Evolutionary conservation across 768 basidiomycete species (phyloP).

Genomic region (Lentinula boryana): DNA sequence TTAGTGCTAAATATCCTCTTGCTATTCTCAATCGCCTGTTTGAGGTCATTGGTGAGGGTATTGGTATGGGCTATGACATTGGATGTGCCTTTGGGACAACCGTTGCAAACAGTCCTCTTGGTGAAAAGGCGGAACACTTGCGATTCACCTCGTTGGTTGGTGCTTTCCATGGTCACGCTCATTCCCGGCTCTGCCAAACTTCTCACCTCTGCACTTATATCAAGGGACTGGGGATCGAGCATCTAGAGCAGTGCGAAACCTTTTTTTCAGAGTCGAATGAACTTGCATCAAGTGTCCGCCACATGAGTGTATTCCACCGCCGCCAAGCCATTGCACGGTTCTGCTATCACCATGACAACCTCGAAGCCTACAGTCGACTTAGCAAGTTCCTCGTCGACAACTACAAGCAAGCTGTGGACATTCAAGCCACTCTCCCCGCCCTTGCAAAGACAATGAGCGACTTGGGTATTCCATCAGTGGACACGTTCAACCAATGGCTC

Average conservation of each 20-base stretch:
- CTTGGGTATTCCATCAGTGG: conserved; percentile 3
- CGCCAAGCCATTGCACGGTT: conserved; percentile 3
- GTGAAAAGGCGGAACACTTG: not conserved
- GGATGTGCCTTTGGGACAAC: conserved; percentile 18
- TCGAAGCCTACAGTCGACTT: conserved; percentile 4
- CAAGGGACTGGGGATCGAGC: conserved; percentile 13
- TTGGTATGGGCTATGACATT: conserved; percentile 17
- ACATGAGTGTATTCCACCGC: conserved; percentile 15
- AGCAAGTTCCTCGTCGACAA: conserved; percentile 10
- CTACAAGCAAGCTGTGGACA: conserved; percentile 12
- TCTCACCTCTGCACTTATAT: conserved; percentile 11
- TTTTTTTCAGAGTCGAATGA: conserved; percentile 8
- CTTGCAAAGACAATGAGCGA: conserved; percentile 4
- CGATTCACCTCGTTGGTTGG: not conserved
- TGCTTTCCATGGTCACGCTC: conserved; percentile 18
- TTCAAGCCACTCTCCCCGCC: not conserved
- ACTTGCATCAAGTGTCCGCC: conserved; percentile 6
- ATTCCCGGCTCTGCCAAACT: conserved; percentile 17
- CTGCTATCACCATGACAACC: not conserved
- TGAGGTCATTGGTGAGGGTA: not conserved
- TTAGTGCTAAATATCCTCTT: conserved; percentile 2
- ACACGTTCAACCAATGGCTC: conserved; percentile 7
- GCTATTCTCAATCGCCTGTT: conserved; percentile 4
- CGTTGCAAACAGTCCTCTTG: conserved; percentile 13
- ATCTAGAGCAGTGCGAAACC: conserved; percentile 16